These are phyloP conservation scores for Caloboletus inedulis DNA, from an alignment of 1,284 basidiomycete species.

Conservation along the genomic window DNA sequence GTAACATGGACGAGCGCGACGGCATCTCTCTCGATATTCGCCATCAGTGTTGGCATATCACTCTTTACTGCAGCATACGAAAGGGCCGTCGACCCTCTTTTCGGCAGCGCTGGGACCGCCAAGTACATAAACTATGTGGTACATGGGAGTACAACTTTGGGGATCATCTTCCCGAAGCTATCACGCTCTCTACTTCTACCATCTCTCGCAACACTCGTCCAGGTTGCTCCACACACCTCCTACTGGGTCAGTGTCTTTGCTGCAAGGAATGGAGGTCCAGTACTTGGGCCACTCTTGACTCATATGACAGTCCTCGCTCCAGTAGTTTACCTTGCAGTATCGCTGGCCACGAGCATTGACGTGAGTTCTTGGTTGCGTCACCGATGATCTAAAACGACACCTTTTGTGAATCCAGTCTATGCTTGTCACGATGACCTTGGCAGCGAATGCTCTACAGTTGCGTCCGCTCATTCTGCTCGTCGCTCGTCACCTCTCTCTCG, in stretches of 20 bases:
- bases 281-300: constrained; percentile 57
- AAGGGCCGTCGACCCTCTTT: constrained; percentile 43
- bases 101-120: constrained; percentile 38
- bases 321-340: constrained; percentile 41
- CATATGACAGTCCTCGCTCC: constrained; percentile 57
- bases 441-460: constrained; percentile 26
- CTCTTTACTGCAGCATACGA: constrained; percentile 42
- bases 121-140: constrained; percentile 40
- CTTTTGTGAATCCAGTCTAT: constrained; percentile 12
- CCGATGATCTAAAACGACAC: background rate
- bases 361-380: constrained; percentile 34
- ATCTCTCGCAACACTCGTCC: constrained; percentile 45
- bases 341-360: constrained; percentile 42
- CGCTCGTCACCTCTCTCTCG: constrained; percentile 18
- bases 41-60: constrained; percentile 36
- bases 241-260: constrained; percentile 62
- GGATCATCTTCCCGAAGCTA: constrained; percentile 36
- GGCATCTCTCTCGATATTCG: constrained; percentile 29
- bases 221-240: constrained; percentile 54
- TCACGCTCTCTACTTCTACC: constrained; percentile 34
- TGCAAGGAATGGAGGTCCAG: constrained; percentile 46
- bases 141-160: constrained; percentile 35
- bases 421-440: constrained; percentile 18
- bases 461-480: constrained; percentile 22
- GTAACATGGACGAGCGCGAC: constrained; percentile 15